Base-by-base conservation (phyloP, 129 eudicot species). In the Scalesia atractyloides region DNA sequence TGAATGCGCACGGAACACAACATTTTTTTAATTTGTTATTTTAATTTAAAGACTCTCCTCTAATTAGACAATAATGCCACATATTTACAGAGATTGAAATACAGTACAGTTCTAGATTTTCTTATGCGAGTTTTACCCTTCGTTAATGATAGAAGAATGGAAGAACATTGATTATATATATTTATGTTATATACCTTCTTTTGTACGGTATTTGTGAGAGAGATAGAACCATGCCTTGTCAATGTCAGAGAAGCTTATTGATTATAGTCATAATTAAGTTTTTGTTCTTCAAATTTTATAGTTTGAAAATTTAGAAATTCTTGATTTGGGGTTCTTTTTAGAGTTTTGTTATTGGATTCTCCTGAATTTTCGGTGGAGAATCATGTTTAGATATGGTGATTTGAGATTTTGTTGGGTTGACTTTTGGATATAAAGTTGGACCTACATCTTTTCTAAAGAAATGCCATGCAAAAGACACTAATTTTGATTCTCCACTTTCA, bases 321-420 rank as follows among this genome's bases (percentile, higher is more conserved):
- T 63, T 34, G 66, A 30, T 26, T 60, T 60, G 30, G 6, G 37
- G 64, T 20, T 22, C 8, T 11, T 58, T 58, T 26, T 4, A 26
- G 30, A 58, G 39, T 24, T 58, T 58, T 13, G 0, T 37, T 54
- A 39, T 54, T 24, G 9, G 39, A 0, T 11, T 64, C 34, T 75
- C 50, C 62, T 67, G n/a, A 56, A 16, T 43, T 57, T 68, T 58
- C 66, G 62, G 70, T 76, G 74, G 51, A 53, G 80, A 70, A 67
- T 67, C 74, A 76, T 76, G 73, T 26, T 44, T 66, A 65, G 74
- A 41, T 76, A 75, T 56, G 79, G 59, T 65, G 73, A 56, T 76
- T 66, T 54, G 68, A 76, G 60, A 60, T 76, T 76, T 67, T 56
- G 9, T 33, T 49, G 34, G 57, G 63, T 73, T 73, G 70, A 73